Conservation (phyloP, 2,329 filamentous ascomycete species). For the Passalora sequoiae region DNA sequence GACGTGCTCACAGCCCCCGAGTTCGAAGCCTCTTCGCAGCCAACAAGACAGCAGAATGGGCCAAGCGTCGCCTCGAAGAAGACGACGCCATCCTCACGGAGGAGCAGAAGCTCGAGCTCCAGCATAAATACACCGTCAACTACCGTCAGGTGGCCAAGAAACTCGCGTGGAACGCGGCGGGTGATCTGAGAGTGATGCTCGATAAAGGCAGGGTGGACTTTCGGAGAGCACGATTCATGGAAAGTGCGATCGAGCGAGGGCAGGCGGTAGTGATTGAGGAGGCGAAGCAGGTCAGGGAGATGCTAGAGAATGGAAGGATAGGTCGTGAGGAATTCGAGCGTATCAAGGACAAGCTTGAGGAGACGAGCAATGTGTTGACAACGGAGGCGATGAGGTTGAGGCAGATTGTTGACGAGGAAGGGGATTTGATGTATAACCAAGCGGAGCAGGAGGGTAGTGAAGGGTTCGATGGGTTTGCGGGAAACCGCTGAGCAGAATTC, state of each 20-base stretch:
- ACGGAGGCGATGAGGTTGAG: slow-evolving; percentile 26
- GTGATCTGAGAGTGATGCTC: slow-evolving; percentile 27
- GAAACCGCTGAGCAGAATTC: no score
- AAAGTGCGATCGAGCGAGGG: slow-evolving; percentile 27
- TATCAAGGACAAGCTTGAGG: slow-evolving; percentile 17
- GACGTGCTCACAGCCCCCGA: slow-evolving; percentile 2
- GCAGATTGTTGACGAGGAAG: slow-evolving; percentile 24
- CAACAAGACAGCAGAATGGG: slow-evolving; percentile 6
- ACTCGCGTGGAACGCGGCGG: slow-evolving; percentile 24
- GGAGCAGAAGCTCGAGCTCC: slow-evolving; percentile 11
- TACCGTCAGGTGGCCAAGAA: slow-evolving; percentile 18
- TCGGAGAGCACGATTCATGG: slow-evolving; percentile 22
- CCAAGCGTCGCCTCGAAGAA: slow-evolving; percentile 6
- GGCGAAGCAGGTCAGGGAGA: slow-evolving; percentile 14
- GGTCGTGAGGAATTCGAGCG: slow-evolving; percentile 12
- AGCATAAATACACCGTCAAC: slow-evolving; percentile 8
- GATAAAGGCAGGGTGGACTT: slow-evolving; percentile 26
- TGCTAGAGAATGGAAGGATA: slow-evolving; percentile 18
- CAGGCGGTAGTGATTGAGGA: slow-evolving; percentile 22
- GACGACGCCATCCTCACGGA: slow-evolving; percentile 6
- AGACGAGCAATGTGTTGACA: slow-evolving; percentile 19
- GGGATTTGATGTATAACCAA: no score
- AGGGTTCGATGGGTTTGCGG: no score
- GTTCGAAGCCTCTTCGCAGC: slow-evolving; percentile 16
- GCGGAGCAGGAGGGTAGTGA: no score